Conservation (phyloP, 164 flowering plant species). For the Liquidambar formosana region DNA sequence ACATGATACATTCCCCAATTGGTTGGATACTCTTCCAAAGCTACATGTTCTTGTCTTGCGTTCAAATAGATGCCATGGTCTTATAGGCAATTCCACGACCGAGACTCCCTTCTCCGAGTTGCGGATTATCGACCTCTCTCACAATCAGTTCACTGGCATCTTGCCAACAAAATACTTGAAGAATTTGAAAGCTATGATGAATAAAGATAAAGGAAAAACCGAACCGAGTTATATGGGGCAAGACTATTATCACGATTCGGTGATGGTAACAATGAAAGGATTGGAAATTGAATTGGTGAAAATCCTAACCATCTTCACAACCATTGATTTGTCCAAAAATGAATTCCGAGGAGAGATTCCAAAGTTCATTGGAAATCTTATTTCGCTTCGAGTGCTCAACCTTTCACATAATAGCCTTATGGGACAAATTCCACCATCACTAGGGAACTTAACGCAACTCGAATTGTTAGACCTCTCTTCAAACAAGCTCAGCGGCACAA, state of each 20-base stretch:
- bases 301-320: not conserved
- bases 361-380: slow-evolving; percentile 3
- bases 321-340: slow-evolving; percentile 14
- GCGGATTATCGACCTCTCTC: not conserved
- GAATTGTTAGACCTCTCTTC: slow-evolving; percentile 13
- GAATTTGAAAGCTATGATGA: slow-evolving; percentile 3
- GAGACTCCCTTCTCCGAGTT: not conserved
- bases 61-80: not conserved
- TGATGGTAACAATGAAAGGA: slow-evolving; percentile 6
- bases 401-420: slow-evolving; percentile 1
- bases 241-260: not conserved
- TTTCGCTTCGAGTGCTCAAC: not conserved
- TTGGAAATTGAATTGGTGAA: not conserved
- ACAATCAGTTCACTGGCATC: not conserved
- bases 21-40: not conserved
- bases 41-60: not conserved
- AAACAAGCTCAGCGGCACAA: slow-evolving; percentile 1
- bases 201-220: not conserved
- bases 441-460: not conserved
- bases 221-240: not conserved
- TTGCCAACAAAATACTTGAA: not conserved
- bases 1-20: not conserved
- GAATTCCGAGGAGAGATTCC: slow-evolving; percentile 8
- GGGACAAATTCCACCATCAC: slow-evolving; percentile 3
- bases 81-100: not conserved